Conservation (phyloP, 2,329 filamentous ascomycete species). For the Colletotrichum sp. region DNA sequence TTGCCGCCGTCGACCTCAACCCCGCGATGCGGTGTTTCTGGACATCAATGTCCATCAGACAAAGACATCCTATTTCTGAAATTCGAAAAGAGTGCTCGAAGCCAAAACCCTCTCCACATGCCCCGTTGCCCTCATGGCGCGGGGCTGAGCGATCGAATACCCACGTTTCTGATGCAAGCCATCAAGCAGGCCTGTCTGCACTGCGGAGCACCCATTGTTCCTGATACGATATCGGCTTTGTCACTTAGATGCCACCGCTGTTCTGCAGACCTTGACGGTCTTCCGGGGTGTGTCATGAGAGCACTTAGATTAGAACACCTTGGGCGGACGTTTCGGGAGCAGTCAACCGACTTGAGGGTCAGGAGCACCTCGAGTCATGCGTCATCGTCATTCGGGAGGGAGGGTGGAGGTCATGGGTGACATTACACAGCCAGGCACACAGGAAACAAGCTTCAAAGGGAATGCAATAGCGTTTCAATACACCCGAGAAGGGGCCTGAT, state of each 20-base stretch:
- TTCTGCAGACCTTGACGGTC: background rate
- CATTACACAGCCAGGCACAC: background rate
- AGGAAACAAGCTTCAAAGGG: slow-evolving; percentile 5
- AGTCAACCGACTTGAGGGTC: background rate
- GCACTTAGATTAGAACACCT: background rate
- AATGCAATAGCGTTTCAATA: background rate
- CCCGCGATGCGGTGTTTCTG: background rate
- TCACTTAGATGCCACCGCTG: background rate
- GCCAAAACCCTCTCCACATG: background rate
- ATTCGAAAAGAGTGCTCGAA: background rate
- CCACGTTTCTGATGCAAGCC: slow-evolving; percentile 21
- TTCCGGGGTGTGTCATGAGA: background rate
- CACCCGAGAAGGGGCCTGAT: background rate
- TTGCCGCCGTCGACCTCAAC: background rate
- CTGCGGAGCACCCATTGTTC: background rate
- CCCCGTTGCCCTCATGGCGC: background rate
- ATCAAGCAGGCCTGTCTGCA: background rate
- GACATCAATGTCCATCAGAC: background rate
- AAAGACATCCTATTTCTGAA: background rate
- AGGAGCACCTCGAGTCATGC: slow-evolving; percentile 7
- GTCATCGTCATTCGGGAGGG: background rate
- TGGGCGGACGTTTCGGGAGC: background rate
- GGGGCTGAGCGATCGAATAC: background rate
- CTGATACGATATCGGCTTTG: background rate
- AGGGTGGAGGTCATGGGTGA: background rate